Evolutionary conservation across 2,329 filamentous ascomycete species (phyloP), one percentile per base, ranked within the genome.

Genomic region (Anthostomella pinea): DNA sequence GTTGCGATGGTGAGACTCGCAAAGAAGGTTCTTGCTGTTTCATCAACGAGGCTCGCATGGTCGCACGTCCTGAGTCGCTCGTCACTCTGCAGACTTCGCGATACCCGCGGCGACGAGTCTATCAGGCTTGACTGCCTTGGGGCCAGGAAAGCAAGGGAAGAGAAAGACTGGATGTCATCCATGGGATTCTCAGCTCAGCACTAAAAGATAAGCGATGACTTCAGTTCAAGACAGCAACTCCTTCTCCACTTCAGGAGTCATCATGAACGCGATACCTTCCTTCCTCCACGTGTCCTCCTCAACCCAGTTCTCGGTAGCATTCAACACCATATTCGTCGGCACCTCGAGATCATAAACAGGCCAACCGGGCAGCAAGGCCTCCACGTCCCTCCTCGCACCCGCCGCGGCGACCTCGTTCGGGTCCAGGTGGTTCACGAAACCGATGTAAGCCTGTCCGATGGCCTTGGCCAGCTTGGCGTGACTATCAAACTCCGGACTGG

Each of bases 261-360:
- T 70, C 34, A 70, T 62, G 35, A 59, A 70, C 6, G 52, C 61
- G 21, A 74, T 73, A 1, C 62, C 66, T 41, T 70, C 67, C 27
- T 65, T 65, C 23, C 70, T 61, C 54, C 64, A 74, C 1, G 61
- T 70, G 43, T 75, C 71, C 2, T 59, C 52, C 43, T 75, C 72
- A 1, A 72, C 55, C 53, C 62, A 67, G 19, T 60, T 65, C 14
- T 52, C 47, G 9, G 64, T 67, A 4, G 65, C 64, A 46, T 71
- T 71, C 1, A 72, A 40, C 3, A 72, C 66, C 53, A 70, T 63
- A 18, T 73, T 74, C 39, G 52, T 57, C 3, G 70, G 69, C 2
- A 45, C 41, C 0, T 49, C 38, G 1, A 64, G 41, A 33, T 61
- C 44, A 14, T 54, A 53, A 8, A 24, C 34, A 2, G 52, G 52